Base-by-base conservation (phyloP, 176 grass and related monocot genomes). In the Paspalum notatum region DNA sequence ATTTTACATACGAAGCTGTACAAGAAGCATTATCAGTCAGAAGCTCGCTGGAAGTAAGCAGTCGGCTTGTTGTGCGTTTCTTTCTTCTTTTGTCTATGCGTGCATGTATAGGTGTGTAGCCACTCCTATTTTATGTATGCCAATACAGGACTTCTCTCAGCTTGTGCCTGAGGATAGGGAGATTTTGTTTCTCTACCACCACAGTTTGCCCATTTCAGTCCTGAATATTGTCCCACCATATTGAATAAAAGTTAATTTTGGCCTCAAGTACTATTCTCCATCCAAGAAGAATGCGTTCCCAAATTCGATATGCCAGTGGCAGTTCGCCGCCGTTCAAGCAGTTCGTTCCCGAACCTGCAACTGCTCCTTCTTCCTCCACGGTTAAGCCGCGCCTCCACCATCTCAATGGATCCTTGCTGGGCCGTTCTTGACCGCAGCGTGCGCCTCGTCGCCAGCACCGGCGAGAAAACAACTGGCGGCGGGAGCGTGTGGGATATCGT, bases 1-100 rank as follows among this genome's bases (percentile, higher is more conserved):
- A 84, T 65, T 56, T 81, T 92, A 65, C 71, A 84, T 66, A 92
- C 74, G 59, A 64, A 61, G 58, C 71, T 56, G 50, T 49, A 53
- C 62, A 88, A 81, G 76, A 72, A 80, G 18, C 21, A 72, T 74
- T 50, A 71, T 66, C 57, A 20, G 51, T 62, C 76, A 71, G 66
- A 71, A 32, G 45, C 65, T 59, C 81, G 53, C 41, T 93, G 91
- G 91, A 93, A 78, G 91, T 93, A 87, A 93, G 91, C 62, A 65
- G 25, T 71, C 63, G 37, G 0, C 21, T 20, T 75, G 18, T 75
- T 64, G 26, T 46, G 46, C 65, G 72, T 70, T 49, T 54, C 16
- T 37, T 54, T 54, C 6, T 71, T 50, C 6, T 5, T 50, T 71
- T 71, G 68, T 32, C 22, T 50, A 14, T 12, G n/a, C 43, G 10